Conservation (phyloP, 1,284 basidiomycete genomes). For the Wallemia hederae region DNA sequence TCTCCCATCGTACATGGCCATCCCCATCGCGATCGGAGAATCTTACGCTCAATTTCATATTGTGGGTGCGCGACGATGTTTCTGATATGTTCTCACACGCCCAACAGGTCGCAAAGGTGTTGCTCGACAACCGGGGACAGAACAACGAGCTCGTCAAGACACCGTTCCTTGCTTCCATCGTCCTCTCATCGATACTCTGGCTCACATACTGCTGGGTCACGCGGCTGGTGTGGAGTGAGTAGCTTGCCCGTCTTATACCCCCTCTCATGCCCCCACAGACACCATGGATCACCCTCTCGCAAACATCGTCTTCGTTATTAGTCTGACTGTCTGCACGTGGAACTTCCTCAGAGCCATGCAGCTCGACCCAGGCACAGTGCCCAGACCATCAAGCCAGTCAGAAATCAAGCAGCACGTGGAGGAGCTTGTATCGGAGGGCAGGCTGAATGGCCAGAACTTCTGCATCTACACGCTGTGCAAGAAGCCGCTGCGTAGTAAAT, state of each 20-base stretch:
- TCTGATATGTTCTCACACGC: constrained; percentile 3
- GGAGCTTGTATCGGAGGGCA: constrained; percentile 55
- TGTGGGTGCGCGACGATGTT: constrained; percentile 5
- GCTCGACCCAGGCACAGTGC: constrained; percentile 69
- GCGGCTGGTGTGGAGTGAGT: constrained; percentile 33
- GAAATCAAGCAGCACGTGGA: constrained; percentile 70
- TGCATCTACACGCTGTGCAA: constrained; percentile 82
- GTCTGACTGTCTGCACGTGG: constrained; percentile 41
- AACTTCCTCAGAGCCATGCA: constrained; percentile 71
- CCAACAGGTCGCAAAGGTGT: constrained; percentile 48
- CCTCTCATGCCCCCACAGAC: constrained; percentile 18
- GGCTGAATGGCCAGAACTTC: constrained; percentile 79
- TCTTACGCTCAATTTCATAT: constrained; percentile 76
- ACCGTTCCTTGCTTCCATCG: constrained; percentile 78
- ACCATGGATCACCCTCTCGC: constrained; percentile 41
- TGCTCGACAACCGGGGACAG: constrained; percentile 32
- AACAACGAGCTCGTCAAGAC: constrained; percentile 16
- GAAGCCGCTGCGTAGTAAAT: constrained; percentile 77
- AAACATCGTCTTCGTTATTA: constrained; percentile 43
- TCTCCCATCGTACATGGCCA: constrained; percentile 65
- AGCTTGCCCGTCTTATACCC: not conserved
- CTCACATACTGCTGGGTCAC: constrained; percentile 56
- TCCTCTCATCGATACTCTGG: constrained; percentile 59
- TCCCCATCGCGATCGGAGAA: constrained; percentile 49
- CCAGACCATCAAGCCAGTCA: constrained; percentile 40